Evolutionary conservation across 495 filamentous ascomycete species (phyloP).

Genomic region (Neurospora hispaniola): DNA sequence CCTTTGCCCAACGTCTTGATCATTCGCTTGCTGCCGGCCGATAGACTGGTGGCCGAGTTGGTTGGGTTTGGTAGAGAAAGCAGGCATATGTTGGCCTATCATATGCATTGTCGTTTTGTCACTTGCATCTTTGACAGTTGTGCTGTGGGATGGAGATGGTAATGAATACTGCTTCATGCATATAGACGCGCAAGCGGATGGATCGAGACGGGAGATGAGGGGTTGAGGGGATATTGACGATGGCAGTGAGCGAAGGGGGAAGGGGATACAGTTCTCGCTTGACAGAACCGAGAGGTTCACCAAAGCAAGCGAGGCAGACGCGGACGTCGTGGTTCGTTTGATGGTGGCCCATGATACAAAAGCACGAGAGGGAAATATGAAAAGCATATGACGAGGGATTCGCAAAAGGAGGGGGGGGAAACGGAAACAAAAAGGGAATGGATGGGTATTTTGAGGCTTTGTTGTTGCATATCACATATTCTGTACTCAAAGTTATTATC

Average conservation of each 20-base stretch:
- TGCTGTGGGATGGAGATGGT: neutral
- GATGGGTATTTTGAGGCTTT: neutral
- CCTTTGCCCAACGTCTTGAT: neutral
- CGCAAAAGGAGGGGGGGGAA: neutral
- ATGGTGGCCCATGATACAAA: neutral
- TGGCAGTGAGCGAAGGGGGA: neutral
- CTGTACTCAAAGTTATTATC: neutral
- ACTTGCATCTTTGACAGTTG: neutral
- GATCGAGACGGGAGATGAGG: neutral
- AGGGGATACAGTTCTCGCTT: neutral
- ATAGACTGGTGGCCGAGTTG: neutral
- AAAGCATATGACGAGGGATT: neutral
- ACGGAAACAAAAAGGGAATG: neutral
- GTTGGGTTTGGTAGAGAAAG: neutral
- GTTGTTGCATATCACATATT: neutral
- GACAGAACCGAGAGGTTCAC: neutral
- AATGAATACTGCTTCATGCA: neutral
- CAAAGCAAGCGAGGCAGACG: neutral
- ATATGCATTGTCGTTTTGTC: neutral
- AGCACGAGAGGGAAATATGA: neutral
- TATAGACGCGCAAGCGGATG: neutral
- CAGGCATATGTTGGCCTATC: neutral
- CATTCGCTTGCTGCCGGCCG: neutral
- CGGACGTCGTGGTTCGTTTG: neutral
- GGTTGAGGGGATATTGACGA: fast-evolving